Evolutionary conservation across 805 yeast species (phyloP).

Genomic region (Wickerhamiella spandovensis): DNA sequence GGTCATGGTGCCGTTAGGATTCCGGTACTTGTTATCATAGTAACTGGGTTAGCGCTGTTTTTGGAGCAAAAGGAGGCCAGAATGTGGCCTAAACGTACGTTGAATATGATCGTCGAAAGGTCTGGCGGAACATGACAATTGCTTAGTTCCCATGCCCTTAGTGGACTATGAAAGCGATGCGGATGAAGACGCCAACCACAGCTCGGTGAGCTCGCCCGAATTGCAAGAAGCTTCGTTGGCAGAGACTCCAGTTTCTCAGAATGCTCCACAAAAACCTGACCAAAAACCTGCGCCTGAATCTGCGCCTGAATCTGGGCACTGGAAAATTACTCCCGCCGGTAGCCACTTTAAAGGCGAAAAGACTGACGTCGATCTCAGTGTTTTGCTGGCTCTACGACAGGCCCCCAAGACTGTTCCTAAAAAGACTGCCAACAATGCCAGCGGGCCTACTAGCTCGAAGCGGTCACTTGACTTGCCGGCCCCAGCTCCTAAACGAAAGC

Average conservation of each 20-base stretch:
- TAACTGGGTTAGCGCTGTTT: neutral
- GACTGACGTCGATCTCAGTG: neutral
- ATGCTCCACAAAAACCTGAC: neutral
- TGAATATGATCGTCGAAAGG: neutral
- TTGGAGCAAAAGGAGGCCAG: neutral
- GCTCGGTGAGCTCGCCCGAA: neutral
- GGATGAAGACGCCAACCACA: slow-evolving; percentile 1
- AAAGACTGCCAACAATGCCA: no score
- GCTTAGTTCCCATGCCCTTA: slow-evolving; percentile 5
- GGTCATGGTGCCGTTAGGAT: slow-evolving; percentile 76
- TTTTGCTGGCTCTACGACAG: neutral
- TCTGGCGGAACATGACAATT: neutral
- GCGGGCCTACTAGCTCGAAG: no score
- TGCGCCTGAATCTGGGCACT: neutral
- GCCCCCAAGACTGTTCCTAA: neutral
- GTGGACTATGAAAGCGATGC: slow-evolving; percentile 11
- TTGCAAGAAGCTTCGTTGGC: neutral
- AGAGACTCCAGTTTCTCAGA: no score
- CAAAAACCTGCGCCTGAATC: neutral
- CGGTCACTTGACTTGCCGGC: neutral
- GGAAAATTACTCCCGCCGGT: neutral
- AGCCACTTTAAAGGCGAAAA: neutral
- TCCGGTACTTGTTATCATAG: slow-evolving; percentile 28
- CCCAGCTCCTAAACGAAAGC: neutral
- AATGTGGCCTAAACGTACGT: neutral